Conservation (phyloP, 148 eudicot genomes). For the Fallopia convolvulus region DNA sequence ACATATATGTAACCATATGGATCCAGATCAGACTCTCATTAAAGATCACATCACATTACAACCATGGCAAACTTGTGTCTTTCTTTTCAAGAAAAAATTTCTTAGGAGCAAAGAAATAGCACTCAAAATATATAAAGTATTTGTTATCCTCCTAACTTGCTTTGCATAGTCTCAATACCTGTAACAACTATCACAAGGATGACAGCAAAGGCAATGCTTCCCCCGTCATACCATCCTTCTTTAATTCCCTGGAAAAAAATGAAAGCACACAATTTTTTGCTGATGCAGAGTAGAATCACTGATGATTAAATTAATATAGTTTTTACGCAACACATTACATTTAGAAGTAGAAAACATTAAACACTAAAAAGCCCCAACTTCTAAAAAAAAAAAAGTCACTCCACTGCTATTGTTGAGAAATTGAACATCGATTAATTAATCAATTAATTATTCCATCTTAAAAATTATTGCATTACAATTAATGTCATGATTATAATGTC, state of each 20-base stretch:
- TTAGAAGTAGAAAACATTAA: neutral
- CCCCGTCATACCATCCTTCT: conserved; percentile 99
- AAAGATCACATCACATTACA: neutral
- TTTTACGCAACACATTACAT: neutral
- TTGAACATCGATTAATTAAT: neutral
- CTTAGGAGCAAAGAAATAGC: neutral
- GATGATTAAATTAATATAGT: neutral
- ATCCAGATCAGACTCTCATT: neutral
- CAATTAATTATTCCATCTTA: neutral
- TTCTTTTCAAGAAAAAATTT: neutral
- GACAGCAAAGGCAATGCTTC: conserved; percentile 91
- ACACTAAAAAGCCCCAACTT: neutral
- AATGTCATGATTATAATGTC: neutral
- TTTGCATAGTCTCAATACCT: conserved; percentile 38
- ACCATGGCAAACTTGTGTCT: neutral
- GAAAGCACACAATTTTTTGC: neutral
- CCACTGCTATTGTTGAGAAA: neutral
- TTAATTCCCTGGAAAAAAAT: conserved; percentile 56
- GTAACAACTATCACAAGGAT: conserved; percentile 76
- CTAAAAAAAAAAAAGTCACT: neutral
- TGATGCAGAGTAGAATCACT: neutral
- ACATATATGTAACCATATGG: neutral
- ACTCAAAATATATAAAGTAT: neutral
- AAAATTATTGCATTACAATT: neutral
- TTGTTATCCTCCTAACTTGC: conserved; percentile 9